These are phyloP conservation scores for Talaromyces verruculosus DNA, from an alignment of 2,329 filamentous ascomycete species.

Conservation along the genomic window DNA sequence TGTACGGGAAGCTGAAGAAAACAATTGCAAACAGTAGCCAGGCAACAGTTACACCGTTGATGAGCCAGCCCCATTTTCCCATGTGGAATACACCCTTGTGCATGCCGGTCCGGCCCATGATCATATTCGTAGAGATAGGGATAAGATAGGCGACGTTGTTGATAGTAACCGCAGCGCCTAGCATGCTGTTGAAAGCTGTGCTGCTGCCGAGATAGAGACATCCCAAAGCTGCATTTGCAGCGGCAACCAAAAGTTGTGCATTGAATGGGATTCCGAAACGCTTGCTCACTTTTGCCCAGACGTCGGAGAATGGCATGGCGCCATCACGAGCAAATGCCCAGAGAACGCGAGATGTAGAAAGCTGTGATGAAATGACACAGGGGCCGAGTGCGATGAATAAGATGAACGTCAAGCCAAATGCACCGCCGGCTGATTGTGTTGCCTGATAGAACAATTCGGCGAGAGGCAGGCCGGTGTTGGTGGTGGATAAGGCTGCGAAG, in stretches of 20 bases:
- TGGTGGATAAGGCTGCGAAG: slow-evolving; percentile 44
- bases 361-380: slow-evolving; percentile 36
- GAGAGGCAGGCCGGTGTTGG: slow-evolving; percentile 56
- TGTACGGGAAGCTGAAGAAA: slow-evolving; percentile 49
- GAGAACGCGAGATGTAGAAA: slow-evolving; percentile 53
- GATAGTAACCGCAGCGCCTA: slow-evolving; percentile 37
- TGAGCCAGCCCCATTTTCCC: slow-evolving; percentile 42
- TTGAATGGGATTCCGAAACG: slow-evolving; percentile 52
- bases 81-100: slow-evolving; percentile 49
- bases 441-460: slow-evolving; percentile 64
- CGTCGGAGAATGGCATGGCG: slow-evolving; percentile 37
- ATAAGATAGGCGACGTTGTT: slow-evolving; percentile 50
- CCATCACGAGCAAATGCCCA: slow-evolving; percentile 61
- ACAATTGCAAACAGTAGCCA: slow-evolving; percentile 54
- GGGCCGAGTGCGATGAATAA: slow-evolving; percentile 37
- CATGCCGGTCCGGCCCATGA: slow-evolving; percentile 47
- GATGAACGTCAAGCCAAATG: slow-evolving; percentile 52
- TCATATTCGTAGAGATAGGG: slow-evolving; percentile 49
- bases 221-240: slow-evolving; percentile 58
- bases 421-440: slow-evolving; percentile 52
- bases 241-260: slow-evolving; percentile 53
- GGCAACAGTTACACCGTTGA: slow-evolving; percentile 47
- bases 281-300: slow-evolving; percentile 45
- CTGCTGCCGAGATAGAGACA: slow-evolving; percentile 65
- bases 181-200: slow-evolving; percentile 63